A percentile compares a stretch with the other conserved stretches of the same genome.
Evolutionary conservation across 306 rosid species (phyloP).

Genomic region (Cucurbita maxima): DNA sequence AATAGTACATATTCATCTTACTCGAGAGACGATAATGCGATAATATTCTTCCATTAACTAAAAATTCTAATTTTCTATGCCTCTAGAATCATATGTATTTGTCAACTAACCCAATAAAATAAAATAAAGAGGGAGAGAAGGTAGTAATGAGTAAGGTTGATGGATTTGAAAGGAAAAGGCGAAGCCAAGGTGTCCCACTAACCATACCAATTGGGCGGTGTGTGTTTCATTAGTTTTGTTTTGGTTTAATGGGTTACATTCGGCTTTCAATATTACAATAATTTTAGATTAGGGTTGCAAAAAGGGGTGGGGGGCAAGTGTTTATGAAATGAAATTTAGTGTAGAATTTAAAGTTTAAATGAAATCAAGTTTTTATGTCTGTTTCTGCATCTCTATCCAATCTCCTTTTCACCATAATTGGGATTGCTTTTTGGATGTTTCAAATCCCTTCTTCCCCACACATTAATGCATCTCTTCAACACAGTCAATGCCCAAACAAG

Average conservation of each 20-base stretch:
- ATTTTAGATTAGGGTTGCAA: too few species aligned
- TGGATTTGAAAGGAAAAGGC: not conserved
- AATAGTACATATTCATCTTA: too few species aligned
- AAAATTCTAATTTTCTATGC: not conserved
- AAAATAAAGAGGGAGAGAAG: not conserved
- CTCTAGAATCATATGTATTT: not conserved
- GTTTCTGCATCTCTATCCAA: not conserved
- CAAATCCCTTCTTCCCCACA: not conserved
- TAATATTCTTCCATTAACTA: not conserved
- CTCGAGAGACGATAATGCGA: not conserved
- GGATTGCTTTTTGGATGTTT: not conserved
- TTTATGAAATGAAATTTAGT: too few species aligned
- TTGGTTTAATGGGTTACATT: not conserved
- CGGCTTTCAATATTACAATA: not conserved
- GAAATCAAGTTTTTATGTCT: too few species aligned
- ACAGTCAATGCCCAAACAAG: conserved; percentile 18
- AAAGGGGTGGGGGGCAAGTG: not conserved
- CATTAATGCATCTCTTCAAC: not conserved
- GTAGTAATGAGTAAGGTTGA: not conserved
- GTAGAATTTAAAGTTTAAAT: too few species aligned
- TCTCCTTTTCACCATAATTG: not conserved
- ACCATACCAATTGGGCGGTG: not conserved
- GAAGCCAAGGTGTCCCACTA: not conserved
- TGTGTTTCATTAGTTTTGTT: not conserved
- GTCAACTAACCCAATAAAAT: too few species aligned